Evolutionary conservation across 1,284 basidiomycete species (phyloP).

Genomic region (Puccinia triticina): DNA sequence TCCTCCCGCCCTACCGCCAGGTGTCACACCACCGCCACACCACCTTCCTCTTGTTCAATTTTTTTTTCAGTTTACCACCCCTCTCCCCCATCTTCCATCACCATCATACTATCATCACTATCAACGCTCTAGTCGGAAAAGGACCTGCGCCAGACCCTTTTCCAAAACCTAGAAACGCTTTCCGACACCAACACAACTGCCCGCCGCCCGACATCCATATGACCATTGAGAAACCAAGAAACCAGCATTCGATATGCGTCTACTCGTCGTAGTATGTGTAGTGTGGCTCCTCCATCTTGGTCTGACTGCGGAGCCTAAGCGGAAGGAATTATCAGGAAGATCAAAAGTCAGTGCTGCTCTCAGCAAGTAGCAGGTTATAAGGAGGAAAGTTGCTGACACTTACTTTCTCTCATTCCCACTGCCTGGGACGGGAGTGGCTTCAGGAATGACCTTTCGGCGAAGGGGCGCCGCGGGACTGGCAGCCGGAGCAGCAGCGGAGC

Average conservation of each 20-base stretch:
- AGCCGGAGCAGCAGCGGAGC: neutral
- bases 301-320: slow-evolving; percentile 25
- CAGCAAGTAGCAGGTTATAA: too few species aligned
- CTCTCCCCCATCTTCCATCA: too few species aligned
- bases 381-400: too few species aligned
- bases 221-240: too few species aligned
- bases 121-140: too few species aligned
- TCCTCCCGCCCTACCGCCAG: neutral
- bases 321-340: neutral
- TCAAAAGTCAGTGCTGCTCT: neutral
- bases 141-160: too few species aligned
- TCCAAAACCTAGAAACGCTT: too few species aligned
- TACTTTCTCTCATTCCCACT: slow-evolving; percentile 3
- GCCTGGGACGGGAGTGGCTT: neutral
- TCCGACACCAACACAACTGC: neutral
- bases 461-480: slow-evolving; percentile 14
- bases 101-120: too few species aligned
- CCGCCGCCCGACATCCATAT: neutral
- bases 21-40: neutral
- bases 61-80: too few species aligned
- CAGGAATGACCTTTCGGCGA: slow-evolving; percentile 8
- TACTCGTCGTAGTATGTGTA: neutral
- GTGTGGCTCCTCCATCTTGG: slow-evolving; percentile 6
- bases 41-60: neutral
- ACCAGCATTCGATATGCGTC: neutral